A percentile compares a stretch with the other conserved stretches of the same genome.
Conservation (phyloP, 345 rosid species). For the Viola odorata region DNA sequence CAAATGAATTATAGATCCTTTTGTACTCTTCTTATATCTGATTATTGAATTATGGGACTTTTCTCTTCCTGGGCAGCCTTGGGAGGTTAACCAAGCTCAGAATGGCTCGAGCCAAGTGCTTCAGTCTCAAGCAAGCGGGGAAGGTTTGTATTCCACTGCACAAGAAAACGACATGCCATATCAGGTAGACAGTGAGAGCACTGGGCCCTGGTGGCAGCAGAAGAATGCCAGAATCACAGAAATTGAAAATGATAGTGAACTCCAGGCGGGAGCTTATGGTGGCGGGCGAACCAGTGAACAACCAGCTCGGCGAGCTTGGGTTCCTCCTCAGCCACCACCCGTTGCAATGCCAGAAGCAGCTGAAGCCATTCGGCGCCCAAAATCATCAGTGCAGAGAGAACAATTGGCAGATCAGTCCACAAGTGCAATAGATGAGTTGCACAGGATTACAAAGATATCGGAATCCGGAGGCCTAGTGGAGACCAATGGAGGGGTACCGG, state of each 20-base stretch:
- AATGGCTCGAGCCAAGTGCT: conserved; percentile 35
- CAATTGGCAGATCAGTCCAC: conserved; percentile 37
- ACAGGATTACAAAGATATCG: conserved; percentile 62
- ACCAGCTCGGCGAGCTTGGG: conserved; percentile 68
- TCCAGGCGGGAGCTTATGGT: conserved; percentile 28
- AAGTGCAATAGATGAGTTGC: conserved; percentile 51
- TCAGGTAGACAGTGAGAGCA: conserved; percentile 31
- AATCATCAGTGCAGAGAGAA: conserved; percentile 52
- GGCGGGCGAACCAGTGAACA: conserved; percentile 34
- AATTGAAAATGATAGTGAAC: conserved; percentile 51
- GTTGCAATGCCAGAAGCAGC: conserved; percentile 91
- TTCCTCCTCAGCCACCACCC: conserved; percentile 94
- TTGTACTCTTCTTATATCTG: too few relatives aligned
- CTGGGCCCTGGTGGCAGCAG: conserved; percentile 69
- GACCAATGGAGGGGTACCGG: conserved; percentile 31
- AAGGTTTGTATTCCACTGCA: conserved; percentile 32
- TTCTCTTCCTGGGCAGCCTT: conserved; percentile 46
- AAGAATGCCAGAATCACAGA: conserved; percentile 58
- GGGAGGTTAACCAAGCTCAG: conserved; percentile 59
- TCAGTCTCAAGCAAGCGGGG: conserved; percentile 30
- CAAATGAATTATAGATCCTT: neutral
- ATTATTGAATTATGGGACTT: neutral
- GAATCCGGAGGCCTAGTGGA: conserved; percentile 53
- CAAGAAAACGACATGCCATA: conserved; percentile 37
- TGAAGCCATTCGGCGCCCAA: conserved; percentile 87